Evolutionary conservation across 1,284 basidiomycete species (phyloP).

Genomic region (Melampsora americana): DNA sequence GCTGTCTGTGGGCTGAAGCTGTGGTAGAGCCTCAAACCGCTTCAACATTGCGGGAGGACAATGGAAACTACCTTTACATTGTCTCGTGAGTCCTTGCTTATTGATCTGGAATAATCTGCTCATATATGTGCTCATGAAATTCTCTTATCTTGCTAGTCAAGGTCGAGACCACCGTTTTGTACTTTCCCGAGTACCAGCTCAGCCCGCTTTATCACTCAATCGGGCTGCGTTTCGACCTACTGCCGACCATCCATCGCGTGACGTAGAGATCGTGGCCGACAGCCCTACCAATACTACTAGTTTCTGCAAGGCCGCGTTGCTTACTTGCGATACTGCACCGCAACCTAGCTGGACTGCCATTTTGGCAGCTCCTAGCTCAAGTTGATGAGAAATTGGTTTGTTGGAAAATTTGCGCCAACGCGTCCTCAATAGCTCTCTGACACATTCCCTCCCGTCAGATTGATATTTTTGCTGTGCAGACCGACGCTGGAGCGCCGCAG

Average conservation of each 20-base stretch:
- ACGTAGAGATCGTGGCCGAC: slow-evolving; percentile 10
- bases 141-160: slow-evolving; percentile 2
- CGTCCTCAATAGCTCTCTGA: not conserved
- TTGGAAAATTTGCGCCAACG: not conserved
- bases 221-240: slow-evolving; percentile 22
- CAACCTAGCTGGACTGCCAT: not conserved
- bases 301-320: slow-evolving; percentile 32
- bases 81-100: slow-evolving; percentile 22
- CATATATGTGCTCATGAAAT: not conserved
- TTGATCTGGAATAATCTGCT: not conserved
- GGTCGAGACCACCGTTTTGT: slow-evolving; percentile 30
- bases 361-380: slow-evolving; percentile 27
- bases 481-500: slow-evolving; percentile 4
- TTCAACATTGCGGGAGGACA: not conserved
- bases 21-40: not conserved
- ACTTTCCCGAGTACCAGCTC: slow-evolving; percentile 8
- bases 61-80: slow-evolving; percentile 8
- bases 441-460: not conserved
- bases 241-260: not conserved
- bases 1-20: slow-evolving; percentile 31
- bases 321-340: not conserved
- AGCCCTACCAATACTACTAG: slow-evolving; percentile 26
- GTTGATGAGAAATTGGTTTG: slow-evolving; percentile 28
- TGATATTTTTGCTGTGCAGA: slow-evolving; percentile 22
- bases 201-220: slow-evolving; percentile 9